Percentiles rank a stretch among this genome's conserved stretches.
These are phyloP conservation scores for Carex scoparia DNA, from an alignment of 176 grass and related monocot species.

Conservation along the genomic window DNA sequence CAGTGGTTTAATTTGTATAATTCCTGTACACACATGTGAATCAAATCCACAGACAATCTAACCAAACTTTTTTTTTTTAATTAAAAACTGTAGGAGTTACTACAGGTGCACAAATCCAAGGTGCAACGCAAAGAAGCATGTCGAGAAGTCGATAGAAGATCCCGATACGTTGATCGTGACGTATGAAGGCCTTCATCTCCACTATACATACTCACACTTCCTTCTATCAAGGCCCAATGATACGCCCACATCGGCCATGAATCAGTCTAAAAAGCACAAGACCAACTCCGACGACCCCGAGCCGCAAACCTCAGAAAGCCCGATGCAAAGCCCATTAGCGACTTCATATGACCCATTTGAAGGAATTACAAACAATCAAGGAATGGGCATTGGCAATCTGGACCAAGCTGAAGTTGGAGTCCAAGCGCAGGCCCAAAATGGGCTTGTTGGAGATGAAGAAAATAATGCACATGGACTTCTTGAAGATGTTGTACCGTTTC, in stretches of 20 bases:
- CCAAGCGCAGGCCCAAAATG: not conserved
- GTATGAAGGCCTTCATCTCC: conserved; percentile 93
- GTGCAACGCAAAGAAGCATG: conserved; percentile 93
- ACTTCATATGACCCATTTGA: not conserved
- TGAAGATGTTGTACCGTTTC: conserved; percentile 75
- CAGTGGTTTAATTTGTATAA: too few relatives aligned
- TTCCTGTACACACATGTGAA: not conserved
- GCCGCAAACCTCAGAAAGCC: not conserved
- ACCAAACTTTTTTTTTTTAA: not conserved
- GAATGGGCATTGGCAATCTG: not conserved
- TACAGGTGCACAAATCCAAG: conserved; percentile 95
- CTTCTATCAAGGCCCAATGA: not conserved
- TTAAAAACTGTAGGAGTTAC: conserved; percentile 58
- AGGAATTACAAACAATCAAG: conserved; percentile 7
- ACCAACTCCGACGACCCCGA: not conserved
- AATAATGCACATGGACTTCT: conserved; percentile 37
- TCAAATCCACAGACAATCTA: not conserved
- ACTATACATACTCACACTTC: conserved; percentile 79
- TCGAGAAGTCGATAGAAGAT: conserved; percentile 71
- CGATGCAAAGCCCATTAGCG: not conserved
- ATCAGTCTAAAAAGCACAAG: conserved; percentile 52
- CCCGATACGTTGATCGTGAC: conserved; percentile 58
- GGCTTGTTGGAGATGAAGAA: conserved; percentile 7
- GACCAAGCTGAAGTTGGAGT: not conserved
- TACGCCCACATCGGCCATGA: not conserved